Conservation (phyloP, 2,329 filamentous ascomycete genomes). For the Aspergillus fumigatiaffinis region DNA sequence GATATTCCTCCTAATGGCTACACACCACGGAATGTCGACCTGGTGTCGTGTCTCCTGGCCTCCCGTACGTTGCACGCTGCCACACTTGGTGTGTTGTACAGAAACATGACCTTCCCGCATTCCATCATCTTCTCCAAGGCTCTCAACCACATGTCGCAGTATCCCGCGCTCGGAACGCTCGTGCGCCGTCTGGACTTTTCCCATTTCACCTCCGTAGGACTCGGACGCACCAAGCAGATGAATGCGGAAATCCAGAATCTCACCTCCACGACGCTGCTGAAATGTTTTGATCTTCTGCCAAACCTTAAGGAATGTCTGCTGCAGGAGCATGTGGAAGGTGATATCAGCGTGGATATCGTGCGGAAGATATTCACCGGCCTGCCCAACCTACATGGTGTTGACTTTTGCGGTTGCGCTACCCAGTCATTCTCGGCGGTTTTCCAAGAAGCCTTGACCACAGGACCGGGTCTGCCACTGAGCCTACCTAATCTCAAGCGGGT, state of each 20-base stretch:
- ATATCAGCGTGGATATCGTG: slow-evolving; percentile 65
- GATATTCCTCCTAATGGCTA: slow-evolving; percentile 73
- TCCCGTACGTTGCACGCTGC: slow-evolving; percentile 70
- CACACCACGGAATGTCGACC: slow-evolving; percentile 70
- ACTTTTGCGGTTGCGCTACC: slow-evolving; percentile 74
- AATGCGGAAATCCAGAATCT: slow-evolving; percentile 71
- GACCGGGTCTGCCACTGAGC: slow-evolving; percentile 48
- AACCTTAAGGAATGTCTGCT: slow-evolving; percentile 73
- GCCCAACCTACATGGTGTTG: slow-evolving; percentile 61
- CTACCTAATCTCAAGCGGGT: slow-evolving; percentile 61
- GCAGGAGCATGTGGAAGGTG: slow-evolving; percentile 77
- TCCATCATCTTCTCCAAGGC: slow-evolving; percentile 81
- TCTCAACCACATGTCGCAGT: slow-evolving; percentile 62
- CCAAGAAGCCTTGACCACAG: slow-evolving; percentile 48
- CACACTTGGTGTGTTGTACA: slow-evolving; percentile 71
- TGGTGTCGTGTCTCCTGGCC: slow-evolving; percentile 71
- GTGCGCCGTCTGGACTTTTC: slow-evolving; percentile 79
- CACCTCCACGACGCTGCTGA: slow-evolving; percentile 67
- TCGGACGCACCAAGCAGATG: slow-evolving; percentile 72
- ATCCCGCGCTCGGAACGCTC: slow-evolving; percentile 67
- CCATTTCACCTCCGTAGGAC: slow-evolving; percentile 75
- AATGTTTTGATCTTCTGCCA: slow-evolving; percentile 68
- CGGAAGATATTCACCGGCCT: slow-evolving; percentile 67
- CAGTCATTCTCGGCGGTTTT: slow-evolving; percentile 64
- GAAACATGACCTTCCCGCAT: slow-evolving; percentile 76